A percentile compares a stretch with the other conserved stretches of the same genome.
Conservation (phyloP, 2,329 filamentous ascomycete species). For the Mycocentrospora acerina region DNA sequence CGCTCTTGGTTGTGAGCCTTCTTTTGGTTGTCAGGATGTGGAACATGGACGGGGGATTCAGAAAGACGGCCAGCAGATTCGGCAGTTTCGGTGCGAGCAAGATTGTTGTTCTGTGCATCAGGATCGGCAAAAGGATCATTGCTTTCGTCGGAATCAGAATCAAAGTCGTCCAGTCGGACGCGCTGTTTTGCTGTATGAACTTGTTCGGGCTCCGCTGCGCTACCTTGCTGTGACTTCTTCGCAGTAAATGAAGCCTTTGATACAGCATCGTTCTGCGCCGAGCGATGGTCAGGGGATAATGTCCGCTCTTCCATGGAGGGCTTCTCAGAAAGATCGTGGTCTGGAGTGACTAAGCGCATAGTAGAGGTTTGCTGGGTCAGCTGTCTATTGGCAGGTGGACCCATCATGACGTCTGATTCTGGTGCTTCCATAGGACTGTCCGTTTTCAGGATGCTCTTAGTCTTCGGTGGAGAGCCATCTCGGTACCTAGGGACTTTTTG, state of each 20-base stretch:
- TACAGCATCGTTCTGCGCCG: conserved; percentile 22
- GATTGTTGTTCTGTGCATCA: conserved; percentile 33
- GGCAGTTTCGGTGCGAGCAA: conserved; percentile 13
- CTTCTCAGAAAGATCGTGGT: conserved; percentile 18
- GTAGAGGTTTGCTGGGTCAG: conserved; percentile 21
- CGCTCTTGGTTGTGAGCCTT: conserved; percentile 19
- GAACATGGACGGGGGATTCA: conserved; percentile 69
- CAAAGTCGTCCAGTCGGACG: conserved; percentile 70
- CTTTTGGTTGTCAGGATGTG: conserved; percentile 53
- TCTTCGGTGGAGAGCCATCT: conserved; percentile 37
- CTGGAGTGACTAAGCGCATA: conserved; percentile 39
- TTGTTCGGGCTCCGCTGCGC: conserved; percentile 58
- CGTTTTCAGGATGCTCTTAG: conserved; percentile 33
- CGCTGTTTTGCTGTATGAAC: conserved; percentile 62
- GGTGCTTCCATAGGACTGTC: conserved; percentile 32
- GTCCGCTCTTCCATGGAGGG: conserved; percentile 21
- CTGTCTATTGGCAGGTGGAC: conserved; percentile 15
- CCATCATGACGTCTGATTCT: conserved; percentile 8
- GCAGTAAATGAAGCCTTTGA: conserved; percentile 35
- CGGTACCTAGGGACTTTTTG: conserved; percentile 37
- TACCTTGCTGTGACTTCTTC: conserved; percentile 40
- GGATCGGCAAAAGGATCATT: conserved; percentile 48
- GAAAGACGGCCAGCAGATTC: conserved; percentile 48
- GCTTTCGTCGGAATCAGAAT: conserved; percentile 55
- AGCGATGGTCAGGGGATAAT: conserved; percentile 19